These are phyloP conservation scores for Neurospora sp. DNA, from an alignment of 495 filamentous ascomycete species.

Conservation along the genomic window DNA sequence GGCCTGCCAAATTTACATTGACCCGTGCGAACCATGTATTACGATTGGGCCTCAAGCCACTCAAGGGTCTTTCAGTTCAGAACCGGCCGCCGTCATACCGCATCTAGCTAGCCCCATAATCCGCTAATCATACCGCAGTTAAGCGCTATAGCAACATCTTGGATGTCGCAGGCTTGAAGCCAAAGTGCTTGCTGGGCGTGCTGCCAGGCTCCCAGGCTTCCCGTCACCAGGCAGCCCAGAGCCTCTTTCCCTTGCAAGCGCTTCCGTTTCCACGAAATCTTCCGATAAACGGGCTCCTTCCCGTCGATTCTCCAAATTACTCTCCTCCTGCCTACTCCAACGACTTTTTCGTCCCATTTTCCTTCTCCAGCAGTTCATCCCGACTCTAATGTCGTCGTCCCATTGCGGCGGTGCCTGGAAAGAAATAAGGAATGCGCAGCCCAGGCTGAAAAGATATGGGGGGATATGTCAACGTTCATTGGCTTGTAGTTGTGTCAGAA, in stretches of 20 bases:
- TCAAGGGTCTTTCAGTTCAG: not conserved
- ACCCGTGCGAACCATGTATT: not conserved
- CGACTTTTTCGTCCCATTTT: not conserved
- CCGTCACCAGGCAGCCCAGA: not conserved
- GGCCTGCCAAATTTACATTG: not conserved
- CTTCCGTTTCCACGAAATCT: not conserved
- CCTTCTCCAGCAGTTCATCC: not conserved
- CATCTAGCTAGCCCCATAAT: not conserved
- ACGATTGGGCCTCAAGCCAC: not conserved
- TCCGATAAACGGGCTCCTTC: not conserved
- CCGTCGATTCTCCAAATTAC: not conserved
- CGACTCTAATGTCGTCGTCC: not conserved
- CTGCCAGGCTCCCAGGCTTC: not conserved
- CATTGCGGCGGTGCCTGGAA: not conserved
- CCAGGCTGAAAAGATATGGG: not conserved
- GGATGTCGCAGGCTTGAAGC: not conserved
- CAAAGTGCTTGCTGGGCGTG: not conserved
- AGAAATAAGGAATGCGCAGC: not conserved
- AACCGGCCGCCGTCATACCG: not conserved
- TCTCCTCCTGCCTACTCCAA: not conserved
- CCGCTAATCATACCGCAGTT: not conserved
- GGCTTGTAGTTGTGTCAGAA: not conserved
- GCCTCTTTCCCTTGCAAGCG: not conserved
- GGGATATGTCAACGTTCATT: not conserved
- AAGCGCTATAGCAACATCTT: not conserved